phyloP scores from a whole-genome alignment of 352 stramenopile genomes.

The Globisporangium rhizosaccharum region DNA sequence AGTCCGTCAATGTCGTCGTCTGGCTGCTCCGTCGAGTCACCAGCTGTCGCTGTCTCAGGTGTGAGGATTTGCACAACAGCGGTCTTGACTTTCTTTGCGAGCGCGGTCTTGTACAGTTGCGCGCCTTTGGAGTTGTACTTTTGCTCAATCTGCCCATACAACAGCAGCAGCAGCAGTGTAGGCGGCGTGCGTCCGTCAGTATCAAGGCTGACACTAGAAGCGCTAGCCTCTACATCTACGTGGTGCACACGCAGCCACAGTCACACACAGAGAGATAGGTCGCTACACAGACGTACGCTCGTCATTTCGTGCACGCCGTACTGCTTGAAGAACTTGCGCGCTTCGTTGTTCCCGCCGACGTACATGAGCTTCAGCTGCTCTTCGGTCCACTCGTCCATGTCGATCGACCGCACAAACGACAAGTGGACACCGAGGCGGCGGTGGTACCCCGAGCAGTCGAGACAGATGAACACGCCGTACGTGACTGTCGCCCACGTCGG shows the following conservation, averaged over 20 bases:
- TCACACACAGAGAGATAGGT: background rate
- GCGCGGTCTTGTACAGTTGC: constrained; percentile 81
- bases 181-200: no score
- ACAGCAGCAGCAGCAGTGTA: background rate
- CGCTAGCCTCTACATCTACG: background rate
- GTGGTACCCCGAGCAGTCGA: constrained; percentile 94
- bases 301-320: constrained; percentile 84
- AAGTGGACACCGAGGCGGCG: constrained; percentile 91
- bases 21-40: constrained; percentile 33
- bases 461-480: constrained; percentile 95
- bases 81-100: constrained; percentile 82
- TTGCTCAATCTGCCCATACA: constrained; percentile 66
- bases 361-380: constrained; percentile 92
- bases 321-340: constrained; percentile 93
- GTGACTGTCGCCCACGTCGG: constrained; percentile 94
- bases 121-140: constrained; percentile 91
- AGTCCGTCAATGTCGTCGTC: constrained; percentile 57
- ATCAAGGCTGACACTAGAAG: no score
- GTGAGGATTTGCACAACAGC: constrained; percentile 54
- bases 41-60: constrained; percentile 8
- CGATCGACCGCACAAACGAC: constrained; percentile 92
- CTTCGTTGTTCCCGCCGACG: constrained; percentile 90
- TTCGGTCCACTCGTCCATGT: constrained; percentile 96
- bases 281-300: constrained; percentile 40
- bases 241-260: background rate